A percentile compares a stretch with the other conserved stretches of the same genome.
These are phyloP conservation scores for Schizopora paradoxa DNA, from an alignment of 1,284 basidiomycete genomes.

Conservation along the genomic window DNA sequence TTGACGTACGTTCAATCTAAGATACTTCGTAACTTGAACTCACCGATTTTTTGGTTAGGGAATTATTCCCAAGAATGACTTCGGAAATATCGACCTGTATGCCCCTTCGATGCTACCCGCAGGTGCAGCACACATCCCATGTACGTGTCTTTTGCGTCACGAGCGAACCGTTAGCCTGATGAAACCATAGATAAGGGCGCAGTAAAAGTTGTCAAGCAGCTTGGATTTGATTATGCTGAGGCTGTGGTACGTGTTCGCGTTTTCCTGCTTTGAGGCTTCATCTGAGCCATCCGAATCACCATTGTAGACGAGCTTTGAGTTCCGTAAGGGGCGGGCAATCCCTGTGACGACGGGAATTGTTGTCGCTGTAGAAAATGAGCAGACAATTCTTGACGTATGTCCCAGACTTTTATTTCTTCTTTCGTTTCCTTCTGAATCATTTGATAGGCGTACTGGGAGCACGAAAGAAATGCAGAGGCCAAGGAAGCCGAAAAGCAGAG, in stretches of 20 bases:
- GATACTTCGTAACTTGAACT: constrained; percentile 7
- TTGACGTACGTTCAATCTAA: constrained; percentile 54
- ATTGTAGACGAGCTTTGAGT: constrained; percentile 85
- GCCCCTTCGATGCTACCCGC: constrained; percentile 91
- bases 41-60: constrained; percentile 50
- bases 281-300: constrained; percentile 5
- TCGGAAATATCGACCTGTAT: constrained; percentile 97
- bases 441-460: constrained; percentile 76
- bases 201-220: constrained; percentile 82
- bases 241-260: constrained; percentile 64
- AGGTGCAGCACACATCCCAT: constrained; percentile 85
- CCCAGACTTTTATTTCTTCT: background rate
- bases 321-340: constrained; percentile 83
- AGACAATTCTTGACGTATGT: constrained; percentile 70
- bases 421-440: constrained; percentile 4
- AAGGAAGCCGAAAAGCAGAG: constrained; percentile 73
- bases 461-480: constrained; percentile 72
- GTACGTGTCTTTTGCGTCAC: constrained; percentile 43
- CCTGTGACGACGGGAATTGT: constrained; percentile 88
- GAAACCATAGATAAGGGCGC: constrained; percentile 71
- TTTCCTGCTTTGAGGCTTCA: constrained; percentile 20
- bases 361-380: constrained; percentile 77
- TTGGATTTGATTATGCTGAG: constrained; percentile 89
- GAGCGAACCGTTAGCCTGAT: constrained; percentile 9
- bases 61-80: constrained; percentile 89